Evolutionary conservation across 495 filamentous ascomycete genomes (phyloP), one percentile per base, ranked within the genome.

Genomic region (Sabuloglossum arenarium): DNA sequence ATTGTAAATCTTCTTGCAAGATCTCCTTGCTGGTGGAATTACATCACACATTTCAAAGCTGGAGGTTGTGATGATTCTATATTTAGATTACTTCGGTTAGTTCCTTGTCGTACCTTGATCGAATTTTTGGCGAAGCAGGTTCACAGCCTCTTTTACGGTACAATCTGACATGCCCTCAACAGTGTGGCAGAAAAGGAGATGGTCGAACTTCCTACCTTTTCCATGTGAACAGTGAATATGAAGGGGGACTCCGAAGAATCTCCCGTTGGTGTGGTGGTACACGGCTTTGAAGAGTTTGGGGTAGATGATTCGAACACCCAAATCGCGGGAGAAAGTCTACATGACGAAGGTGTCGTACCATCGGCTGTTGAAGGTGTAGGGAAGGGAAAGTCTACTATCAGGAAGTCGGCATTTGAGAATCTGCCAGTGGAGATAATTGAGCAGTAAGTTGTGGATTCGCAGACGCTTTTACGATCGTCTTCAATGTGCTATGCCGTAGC

Each of bases 341-440:
- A 6, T 28, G 23, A 30, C 47, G 28, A 51, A 51, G 47, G 21
- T 19, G 5, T 10, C 12, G 12, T 11, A 19, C 25, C 11, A 29
- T 51, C 28, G 47, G 4, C 4, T 19, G 25, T 1, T 12, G 24
- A 28, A 1, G 12, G 24, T 6, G 23, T 23, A 19, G 28, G 47
- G 28, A 51, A 51, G 47, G 47, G 47, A 16, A 51, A 51, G 47
- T 27, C 47, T 30, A 11, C 28, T n/a, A 23, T 29, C 24, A 51
- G 25, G 28, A 51, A 51, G 47, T 59, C 59, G 28, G 66, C 61
- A 14, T 67, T 69, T 56, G 65, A 65, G 12, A 58, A 55, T 11
- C 61, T 72, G 19, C 70, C 70, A 3, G 60, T 64, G 39, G 70
- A 72, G 55, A 72, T 72, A 24, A 68, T 72, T 50, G 62, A 71